phyloP scores from a whole-genome alignment of 78 protist species.

The Dictyostelium brefeldianum region DNA sequence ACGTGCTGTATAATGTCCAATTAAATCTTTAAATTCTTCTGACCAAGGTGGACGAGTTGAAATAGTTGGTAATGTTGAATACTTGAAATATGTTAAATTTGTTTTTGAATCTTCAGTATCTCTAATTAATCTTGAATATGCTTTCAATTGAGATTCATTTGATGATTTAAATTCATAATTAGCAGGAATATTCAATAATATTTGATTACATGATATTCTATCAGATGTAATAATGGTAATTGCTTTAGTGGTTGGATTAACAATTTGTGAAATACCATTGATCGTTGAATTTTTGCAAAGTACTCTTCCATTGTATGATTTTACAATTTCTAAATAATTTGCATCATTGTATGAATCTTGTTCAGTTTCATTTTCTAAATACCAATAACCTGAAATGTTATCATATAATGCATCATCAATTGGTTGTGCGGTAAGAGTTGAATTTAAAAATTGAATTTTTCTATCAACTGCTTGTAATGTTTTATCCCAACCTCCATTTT shows the following conservation, averaged over 20 bases:
- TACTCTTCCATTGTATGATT: slow-evolving; percentile 16
- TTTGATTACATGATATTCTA: slow-evolving; percentile 20
- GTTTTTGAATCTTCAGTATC: neutral
- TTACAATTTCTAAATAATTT: neutral
- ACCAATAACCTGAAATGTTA: slow-evolving; percentile 9
- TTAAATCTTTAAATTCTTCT: neutral
- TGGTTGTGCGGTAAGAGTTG: neutral
- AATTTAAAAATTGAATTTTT: neutral
- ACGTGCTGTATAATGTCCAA: slow-evolving; percentile 46
- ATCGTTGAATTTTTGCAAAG: neutral
- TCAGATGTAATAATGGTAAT: slow-evolving; percentile 16
- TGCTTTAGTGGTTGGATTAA: neutral
- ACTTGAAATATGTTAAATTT: neutral
- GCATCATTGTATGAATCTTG: neutral
- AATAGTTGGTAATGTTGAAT: slow-evolving; percentile 7
- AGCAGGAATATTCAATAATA: neutral
- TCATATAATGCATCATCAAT: neutral
- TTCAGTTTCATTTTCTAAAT: neutral
- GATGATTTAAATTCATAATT: neutral
- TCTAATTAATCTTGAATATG: neutral
- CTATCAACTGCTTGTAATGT: neutral
- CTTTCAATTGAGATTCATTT: neutral
- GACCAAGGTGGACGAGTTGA: neutral
- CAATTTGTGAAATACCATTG: too few species aligned
- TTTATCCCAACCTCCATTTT: neutral